phyloP scores from a whole-genome alignment of 2,329 filamentous ascomycete genomes.

The Raffaelea deltoideospora region DNA sequence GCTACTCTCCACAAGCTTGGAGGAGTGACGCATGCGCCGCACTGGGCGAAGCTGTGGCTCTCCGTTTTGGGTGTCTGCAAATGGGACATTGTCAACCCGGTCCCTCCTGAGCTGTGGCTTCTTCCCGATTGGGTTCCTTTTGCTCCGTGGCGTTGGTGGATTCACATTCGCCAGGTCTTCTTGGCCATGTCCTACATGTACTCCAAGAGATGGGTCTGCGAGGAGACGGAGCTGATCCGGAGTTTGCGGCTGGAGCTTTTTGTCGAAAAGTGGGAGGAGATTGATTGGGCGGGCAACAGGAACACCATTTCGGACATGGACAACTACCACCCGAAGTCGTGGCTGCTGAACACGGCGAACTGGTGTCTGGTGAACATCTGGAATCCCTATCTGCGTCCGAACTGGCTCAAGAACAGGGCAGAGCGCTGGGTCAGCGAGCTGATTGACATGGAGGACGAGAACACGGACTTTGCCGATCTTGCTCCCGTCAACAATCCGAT shows the following conservation, averaged over 20 bases:
- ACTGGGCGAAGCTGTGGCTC: conserved; percentile 97
- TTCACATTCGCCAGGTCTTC: conserved; percentile 96
- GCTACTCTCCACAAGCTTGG: conserved; percentile 71
- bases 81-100: conserved; percentile 90
- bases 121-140: conserved; percentile 83
- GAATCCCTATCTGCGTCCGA: conserved; percentile 59
- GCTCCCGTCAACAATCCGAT: conserved; percentile 83
- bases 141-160: conserved; percentile 92
- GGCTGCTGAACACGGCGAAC: conserved; percentile 65
- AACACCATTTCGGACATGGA: conserved; percentile 69
- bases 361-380: conserved; percentile 67
- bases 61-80: conserved; percentile 65
- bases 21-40: conserved; percentile 68
- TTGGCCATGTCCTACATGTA: conserved; percentile 82
- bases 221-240: conserved; percentile 57
- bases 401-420: conserved; percentile 50
- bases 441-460: conserved; percentile 81
- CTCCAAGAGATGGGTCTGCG: conserved; percentile 66
- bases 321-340: conserved; percentile 87
- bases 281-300: conserved; percentile 62
- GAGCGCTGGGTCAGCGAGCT: conserved; percentile 73
- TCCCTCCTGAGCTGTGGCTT: conserved; percentile 87
- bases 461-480: conserved; percentile 74
- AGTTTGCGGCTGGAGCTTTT: conserved; percentile 71
- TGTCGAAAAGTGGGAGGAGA: conserved; percentile 58